phyloP scores from a whole-genome alignment of 352 stramenopile genomes.

The Phytopythium delawarense region DNA sequence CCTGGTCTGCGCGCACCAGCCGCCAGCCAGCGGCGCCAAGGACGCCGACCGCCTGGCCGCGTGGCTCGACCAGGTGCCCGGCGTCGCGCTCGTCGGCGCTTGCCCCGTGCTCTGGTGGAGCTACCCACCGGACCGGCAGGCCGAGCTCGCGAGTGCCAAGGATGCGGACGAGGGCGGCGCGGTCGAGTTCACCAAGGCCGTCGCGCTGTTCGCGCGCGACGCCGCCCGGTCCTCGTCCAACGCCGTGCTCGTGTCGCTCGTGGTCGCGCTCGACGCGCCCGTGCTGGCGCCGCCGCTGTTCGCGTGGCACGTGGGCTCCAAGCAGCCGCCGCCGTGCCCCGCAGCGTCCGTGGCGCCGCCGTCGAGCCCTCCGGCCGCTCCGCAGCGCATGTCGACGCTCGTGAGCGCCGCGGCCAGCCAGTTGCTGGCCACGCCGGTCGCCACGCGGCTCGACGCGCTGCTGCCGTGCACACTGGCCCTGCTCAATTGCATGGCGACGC shows the following conservation, averaged over 20 bases:
- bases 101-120: slow-evolving; percentile 52
- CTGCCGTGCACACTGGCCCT: slow-evolving; percentile 49
- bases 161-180: neutral
- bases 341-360: neutral
- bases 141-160: slow-evolving; percentile 4
- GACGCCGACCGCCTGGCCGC: slow-evolving; percentile 7
- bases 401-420: neutral
- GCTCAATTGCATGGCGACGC: slow-evolving; percentile 32
- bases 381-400: slow-evolving; percentile 11
- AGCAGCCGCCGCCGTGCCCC: slow-evolving; percentile 26
- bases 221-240: slow-evolving; percentile 49
- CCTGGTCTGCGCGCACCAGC: slow-evolving; percentile 50
- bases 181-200: slow-evolving; percentile 40
- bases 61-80: slow-evolving; percentile 34
- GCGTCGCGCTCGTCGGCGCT: slow-evolving; percentile 31
- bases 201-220: slow-evolving; percentile 53
- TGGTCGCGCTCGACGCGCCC: slow-evolving; percentile 51
- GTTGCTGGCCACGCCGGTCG: slow-evolving; percentile 11
- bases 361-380: neutral
- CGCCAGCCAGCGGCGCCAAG: slow-evolving; percentile 11
- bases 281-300: slow-evolving; percentile 56
- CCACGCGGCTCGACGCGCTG: slow-evolving; percentile 34
- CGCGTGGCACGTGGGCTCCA: slow-evolving; percentile 60
- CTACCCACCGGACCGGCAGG: slow-evolving; percentile 28
- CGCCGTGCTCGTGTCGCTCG: slow-evolving; percentile 52